Evolutionary conservation across 2,329 filamentous ascomycete species (phyloP), one percentile per base, ranked within the genome.

Genomic region (Diaporthe sp.): DNA sequence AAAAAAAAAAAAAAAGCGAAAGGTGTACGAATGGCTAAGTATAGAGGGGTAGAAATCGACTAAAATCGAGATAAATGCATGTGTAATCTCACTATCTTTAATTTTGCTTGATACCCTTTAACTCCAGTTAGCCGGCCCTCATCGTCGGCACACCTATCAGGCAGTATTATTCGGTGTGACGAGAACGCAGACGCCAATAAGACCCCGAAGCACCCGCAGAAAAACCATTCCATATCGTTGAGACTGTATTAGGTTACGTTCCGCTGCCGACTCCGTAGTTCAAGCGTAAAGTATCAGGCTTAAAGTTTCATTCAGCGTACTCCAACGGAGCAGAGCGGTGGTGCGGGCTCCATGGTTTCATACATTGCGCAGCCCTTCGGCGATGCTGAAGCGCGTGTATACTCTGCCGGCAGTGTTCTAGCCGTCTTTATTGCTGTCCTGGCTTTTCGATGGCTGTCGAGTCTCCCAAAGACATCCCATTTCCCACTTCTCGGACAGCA

Each of bases 401-500:
- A 68, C 15, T 68, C 63, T 39, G 63, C 31, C 31, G 63, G 63
- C 31, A 68, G 31, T 28, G 31, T 53, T 10, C 4, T 68, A 51
- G 63, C 15, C 63, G 22, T 68, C 31, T 68, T 68, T 39, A 1
- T 53, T 37, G 13, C 44, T 39, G 44, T 68, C 13, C 13, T 51
- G 31, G 63, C 63, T 39, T 68, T n/a, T n/a, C 63, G 44, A 39
- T 53, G 47, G 63, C 31, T 68, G 28, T 68, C 22, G 5, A 53
- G 31, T 25, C 28, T 68, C 47, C 22, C 63, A 53, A 53, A 53
- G 44, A 68, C 47, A 2, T 51, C 63, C 20, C 63, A 68, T 39
- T 68, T 68, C 22, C 63, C 63, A 53, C 22, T 68, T 20, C 63
- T 68, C 3, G 63, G 63, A 39, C 44, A 68, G 31, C 28, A 68